These are phyloP conservation scores for Populus ilicifolia DNA, from an alignment of 345 rosid genomes.

Conservation along the genomic window DNA sequence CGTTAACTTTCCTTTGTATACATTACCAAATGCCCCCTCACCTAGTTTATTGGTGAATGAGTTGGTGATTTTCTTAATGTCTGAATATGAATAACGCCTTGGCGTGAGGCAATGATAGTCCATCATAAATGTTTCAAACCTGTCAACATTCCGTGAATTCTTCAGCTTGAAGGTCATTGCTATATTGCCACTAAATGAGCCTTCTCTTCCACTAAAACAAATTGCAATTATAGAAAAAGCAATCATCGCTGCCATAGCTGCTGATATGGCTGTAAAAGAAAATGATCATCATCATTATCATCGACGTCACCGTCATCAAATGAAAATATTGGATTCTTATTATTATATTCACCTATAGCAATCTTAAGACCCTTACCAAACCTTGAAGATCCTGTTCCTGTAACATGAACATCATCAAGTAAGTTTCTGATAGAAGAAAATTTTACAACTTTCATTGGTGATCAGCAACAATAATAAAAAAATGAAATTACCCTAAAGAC, in stretches of 20 bases:
- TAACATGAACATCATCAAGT: no score
- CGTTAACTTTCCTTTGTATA: conserved; percentile 25
- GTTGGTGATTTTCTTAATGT: conserved; percentile 28
- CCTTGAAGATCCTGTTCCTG: not conserved
- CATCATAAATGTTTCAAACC: conserved; percentile 10
- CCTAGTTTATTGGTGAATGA: conserved; percentile 23
- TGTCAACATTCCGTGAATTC: not conserved
- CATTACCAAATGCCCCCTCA: conserved; percentile 30
- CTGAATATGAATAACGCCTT: conserved; percentile 6
- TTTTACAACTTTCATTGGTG: no score
- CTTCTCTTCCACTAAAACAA: not conserved
- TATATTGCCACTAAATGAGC: not conserved
- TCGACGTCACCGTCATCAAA: not conserved
- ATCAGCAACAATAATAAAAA: no score
- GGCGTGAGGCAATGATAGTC: conserved; percentile 11
- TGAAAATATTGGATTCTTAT: not conserved
- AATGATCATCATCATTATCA: not conserved
- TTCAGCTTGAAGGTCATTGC: not conserved
- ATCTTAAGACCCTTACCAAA: not conserved
- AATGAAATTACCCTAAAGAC: no score
- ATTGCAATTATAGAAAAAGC: not conserved
- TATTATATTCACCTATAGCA: not conserved
- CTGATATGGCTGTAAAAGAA: not conserved
- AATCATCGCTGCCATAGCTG: not conserved
- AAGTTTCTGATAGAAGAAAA: no score